Evolutionary conservation across 2,329 filamentous ascomycete species (phyloP).

Genomic region (Claviceps pazoutovae): DNA sequence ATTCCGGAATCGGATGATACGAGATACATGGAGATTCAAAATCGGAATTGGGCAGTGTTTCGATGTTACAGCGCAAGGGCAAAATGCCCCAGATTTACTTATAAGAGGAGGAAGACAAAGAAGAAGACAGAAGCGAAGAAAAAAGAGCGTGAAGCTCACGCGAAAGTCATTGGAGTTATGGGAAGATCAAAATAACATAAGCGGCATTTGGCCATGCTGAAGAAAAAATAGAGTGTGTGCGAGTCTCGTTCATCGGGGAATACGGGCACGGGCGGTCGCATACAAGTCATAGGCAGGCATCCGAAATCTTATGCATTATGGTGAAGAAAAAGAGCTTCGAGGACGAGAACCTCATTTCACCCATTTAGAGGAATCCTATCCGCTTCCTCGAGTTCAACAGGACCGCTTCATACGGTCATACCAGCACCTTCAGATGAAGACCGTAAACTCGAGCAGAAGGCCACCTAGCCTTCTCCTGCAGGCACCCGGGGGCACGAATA

Average conservation of each 20-base stretch:
- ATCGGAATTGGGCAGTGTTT: not conserved
- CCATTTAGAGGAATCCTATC: slow-evolving; percentile 17
- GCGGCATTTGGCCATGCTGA: not conserved
- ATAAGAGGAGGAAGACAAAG: no score
- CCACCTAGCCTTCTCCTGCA: slow-evolving; percentile 23
- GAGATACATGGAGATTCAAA: not conserved
- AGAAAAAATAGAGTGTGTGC: not conserved
- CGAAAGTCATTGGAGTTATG: no score
- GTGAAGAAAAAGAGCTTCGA: not conserved
- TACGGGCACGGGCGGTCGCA: not conserved
- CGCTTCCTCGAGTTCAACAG: slow-evolving; percentile 12
- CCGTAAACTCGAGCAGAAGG: slow-evolving; percentile 18
- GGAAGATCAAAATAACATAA: not conserved
- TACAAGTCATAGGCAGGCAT: not conserved
- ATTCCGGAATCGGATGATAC: not conserved
- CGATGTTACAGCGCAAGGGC: not conserved
- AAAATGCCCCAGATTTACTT: not conserved
- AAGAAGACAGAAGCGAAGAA: not conserved
- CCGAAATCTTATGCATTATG: not conserved
- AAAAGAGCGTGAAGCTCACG: not conserved
- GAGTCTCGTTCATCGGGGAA: no score
- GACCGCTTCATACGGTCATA: slow-evolving; percentile 21
- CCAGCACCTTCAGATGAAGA: slow-evolving; percentile 14
- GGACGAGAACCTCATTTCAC: slow-evolving; percentile 16
- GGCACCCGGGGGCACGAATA: slow-evolving; percentile 12